Evolutionary conservation across 768 basidiomycete species (phyloP).

Genomic region (Rhodotorula toruloides): DNA sequence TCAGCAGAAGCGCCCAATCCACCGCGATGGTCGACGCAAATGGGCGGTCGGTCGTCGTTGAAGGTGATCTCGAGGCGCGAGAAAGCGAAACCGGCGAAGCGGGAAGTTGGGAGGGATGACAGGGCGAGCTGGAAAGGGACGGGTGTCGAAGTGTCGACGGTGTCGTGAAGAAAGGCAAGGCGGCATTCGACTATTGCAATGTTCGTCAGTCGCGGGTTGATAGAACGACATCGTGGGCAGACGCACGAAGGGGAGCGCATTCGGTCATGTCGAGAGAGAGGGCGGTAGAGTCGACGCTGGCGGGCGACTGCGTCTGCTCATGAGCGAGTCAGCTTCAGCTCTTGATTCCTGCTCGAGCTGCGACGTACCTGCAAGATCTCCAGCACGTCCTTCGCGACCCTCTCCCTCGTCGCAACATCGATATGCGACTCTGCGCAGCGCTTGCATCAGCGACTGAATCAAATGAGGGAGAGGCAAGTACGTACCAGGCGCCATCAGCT

Average conservation of each 20-base stretch:
- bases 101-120: conserved; percentile 53
- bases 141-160: conserved; percentile 58
- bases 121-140: conserved; percentile 72
- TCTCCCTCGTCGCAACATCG: too few relatives aligned
- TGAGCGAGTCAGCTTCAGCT: not conserved
- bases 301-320: conserved; percentile 64
- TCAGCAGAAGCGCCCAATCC: conserved; percentile 2
- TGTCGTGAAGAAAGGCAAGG: conserved; percentile 66
- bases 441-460: not conserved
- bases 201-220: not conserved
- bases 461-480: not conserved
- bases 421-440: conserved; percentile 10
- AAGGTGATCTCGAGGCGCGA: conserved; percentile 60
- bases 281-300: conserved; percentile 45
- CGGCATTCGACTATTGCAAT: conserved; percentile 57
- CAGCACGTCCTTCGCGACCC: too few relatives aligned
- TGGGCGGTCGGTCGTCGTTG: conserved; percentile 52
- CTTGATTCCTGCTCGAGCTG: not conserved
- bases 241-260: conserved; percentile 61
- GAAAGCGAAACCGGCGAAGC: conserved; percentile 61
- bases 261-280: conserved; percentile 49
- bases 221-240: not conserved
- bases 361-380: conserved; percentile 62
- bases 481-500: conserved; percentile 73
- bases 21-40: conserved; percentile 54